These are phyloP conservation scores for Trypanosoma avium DNA, from an alignment of 208 protist genomes.

Conservation along the genomic window DNA sequence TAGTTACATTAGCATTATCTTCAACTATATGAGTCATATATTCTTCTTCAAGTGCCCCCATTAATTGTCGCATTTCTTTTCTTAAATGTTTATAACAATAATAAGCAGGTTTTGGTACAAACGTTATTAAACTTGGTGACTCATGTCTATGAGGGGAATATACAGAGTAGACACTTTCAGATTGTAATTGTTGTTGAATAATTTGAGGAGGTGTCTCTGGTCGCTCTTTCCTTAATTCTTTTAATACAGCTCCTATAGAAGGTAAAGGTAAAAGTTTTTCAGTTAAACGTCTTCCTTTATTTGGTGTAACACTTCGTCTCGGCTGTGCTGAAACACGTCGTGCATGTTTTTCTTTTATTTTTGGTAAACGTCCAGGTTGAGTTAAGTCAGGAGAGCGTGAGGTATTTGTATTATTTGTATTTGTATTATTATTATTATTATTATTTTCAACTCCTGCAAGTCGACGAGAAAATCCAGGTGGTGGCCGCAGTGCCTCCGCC, in stretches of 20 bases:
- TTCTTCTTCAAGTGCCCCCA: conserved; percentile 4
- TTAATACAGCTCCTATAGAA: background rate
- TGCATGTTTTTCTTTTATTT: background rate
- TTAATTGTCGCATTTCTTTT: conserved; percentile 21
- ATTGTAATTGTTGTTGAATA: too few relatives aligned
- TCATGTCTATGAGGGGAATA: background rate
- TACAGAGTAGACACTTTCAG: conserved; percentile 3
- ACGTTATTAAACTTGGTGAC: conserved; percentile 8
- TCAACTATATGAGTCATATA: background rate
- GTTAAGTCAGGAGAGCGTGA: too few relatives aligned
- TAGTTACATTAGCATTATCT: background rate
- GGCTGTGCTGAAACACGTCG: background rate
- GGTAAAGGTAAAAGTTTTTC: background rate
- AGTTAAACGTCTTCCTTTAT: background rate
- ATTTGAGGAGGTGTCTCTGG: background rate
- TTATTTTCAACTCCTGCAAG: background rate
- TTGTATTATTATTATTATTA: background rate
- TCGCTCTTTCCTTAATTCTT: conserved; percentile 9
- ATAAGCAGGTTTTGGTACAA: conserved; percentile 20
- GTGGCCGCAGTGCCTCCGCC: background rate
- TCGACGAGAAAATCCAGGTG: background rate
- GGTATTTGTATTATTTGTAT: background rate
- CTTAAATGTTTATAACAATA: conserved; percentile 24
- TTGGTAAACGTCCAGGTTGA: background rate
- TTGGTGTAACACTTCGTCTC: background rate